A percentile compares a stretch with the other conserved stretches of the same genome.
Evolutionary conservation across 306 rosid species (phyloP).

Genomic region (Notholithocarpus densiflorus): DNA sequence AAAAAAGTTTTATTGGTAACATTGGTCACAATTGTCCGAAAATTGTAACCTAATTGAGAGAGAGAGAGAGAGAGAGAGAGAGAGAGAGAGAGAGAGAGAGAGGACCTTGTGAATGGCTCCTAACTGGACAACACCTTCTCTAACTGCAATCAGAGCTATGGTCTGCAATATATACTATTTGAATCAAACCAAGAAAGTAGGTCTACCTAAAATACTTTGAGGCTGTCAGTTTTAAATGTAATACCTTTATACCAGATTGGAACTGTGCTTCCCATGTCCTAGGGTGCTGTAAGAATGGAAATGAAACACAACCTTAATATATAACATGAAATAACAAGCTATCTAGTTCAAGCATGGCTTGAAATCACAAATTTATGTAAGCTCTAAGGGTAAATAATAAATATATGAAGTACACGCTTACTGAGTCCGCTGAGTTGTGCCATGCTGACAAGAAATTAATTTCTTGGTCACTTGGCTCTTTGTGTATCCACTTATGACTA

Average conservation of each 20-base stretch:
- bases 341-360: not conserved
- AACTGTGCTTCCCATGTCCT: constrained; percentile 99
- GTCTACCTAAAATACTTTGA: not conserved
- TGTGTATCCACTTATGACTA: constrained; percentile 94
- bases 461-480: constrained; percentile 90
- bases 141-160: constrained; percentile 89
- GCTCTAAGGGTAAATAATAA: not conserved
- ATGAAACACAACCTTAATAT: constrained; percentile 9
- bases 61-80: not conserved
- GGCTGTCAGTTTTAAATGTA: not conserved
- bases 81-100: constrained; percentile 4
- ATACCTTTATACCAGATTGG: constrained; percentile 95
- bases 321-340: constrained; percentile 22
- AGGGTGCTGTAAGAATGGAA: constrained; percentile 68
- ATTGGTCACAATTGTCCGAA: not conserved
- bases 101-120: constrained; percentile 82
- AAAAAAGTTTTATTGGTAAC: too few species aligned
- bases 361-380: constrained; percentile 2
- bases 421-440: constrained; percentile 93
- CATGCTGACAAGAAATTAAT: constrained; percentile 87
- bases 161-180: constrained; percentile 50
- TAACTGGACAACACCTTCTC: constrained; percentile 97
- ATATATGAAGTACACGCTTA: constrained; percentile 5
- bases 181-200: constrained; percentile 7
- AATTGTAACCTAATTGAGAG: not conserved